phyloP scores from a whole-genome alignment of 805 yeast species.

The Saturnispora quitensis region DNA sequence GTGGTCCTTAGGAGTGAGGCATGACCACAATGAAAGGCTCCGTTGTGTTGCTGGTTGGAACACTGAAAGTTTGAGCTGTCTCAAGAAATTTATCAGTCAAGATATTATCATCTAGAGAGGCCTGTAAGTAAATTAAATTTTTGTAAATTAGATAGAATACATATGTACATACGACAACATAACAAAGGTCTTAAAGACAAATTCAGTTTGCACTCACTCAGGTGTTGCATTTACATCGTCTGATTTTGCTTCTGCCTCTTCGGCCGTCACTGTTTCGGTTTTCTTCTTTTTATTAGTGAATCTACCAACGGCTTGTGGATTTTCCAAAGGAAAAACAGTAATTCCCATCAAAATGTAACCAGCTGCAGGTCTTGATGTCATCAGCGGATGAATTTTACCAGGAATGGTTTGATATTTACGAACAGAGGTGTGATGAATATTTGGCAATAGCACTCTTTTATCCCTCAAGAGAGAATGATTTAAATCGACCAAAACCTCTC shows the following conservation, averaged over 20 bases:
- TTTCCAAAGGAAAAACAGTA: slow-evolving; percentile 63
- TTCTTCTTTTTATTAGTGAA: slow-evolving; percentile 39
- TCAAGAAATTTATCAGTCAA: not conserved
- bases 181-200: not conserved
- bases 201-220: not conserved
- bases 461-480: slow-evolving; percentile 63
- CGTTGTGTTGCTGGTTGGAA: slow-evolving; percentile 63
- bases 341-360: slow-evolving; percentile 79
- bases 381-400: slow-evolving; percentile 88
- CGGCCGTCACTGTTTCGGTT: slow-evolving; percentile 13
- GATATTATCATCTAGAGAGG: not conserved
- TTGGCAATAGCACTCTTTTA: slow-evolving; percentile 69
- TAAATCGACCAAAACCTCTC: slow-evolving; percentile 68
- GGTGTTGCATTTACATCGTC: not conserved
- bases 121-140: too few relatives aligned
- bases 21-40: slow-evolving; percentile 43
- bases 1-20: slow-evolving; percentile 38
- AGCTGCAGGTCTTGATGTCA: slow-evolving; percentile 91
- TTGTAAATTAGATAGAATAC: not conserved
- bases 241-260: slow-evolving; percentile 8
- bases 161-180: not conserved
- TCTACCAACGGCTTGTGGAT: slow-evolving; percentile 61
- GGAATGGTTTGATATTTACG: slow-evolving; percentile 87
- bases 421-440: slow-evolving; percentile 71
- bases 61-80: not conserved